phyloP scores from a whole-genome alignment of 495 filamentous ascomycete species.

The Lichina pygmaea region DNA sequence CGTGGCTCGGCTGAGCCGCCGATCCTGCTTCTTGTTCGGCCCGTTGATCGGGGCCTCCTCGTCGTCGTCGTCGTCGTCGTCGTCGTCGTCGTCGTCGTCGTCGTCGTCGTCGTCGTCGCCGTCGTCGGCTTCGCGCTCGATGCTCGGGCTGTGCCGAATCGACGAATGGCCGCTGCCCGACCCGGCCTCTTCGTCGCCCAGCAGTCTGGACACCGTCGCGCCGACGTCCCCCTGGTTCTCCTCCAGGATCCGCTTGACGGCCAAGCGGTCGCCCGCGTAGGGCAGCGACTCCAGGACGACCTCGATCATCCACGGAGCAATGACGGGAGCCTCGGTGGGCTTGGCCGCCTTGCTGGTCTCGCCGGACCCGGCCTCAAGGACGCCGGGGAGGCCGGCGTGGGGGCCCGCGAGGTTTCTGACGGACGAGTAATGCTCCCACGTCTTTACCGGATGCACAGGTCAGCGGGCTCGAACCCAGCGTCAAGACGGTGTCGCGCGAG shows the following conservation, averaged over 20 bases:
- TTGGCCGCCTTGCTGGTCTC: slow-evolving; percentile 14
- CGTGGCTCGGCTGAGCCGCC: slow-evolving; percentile 14
- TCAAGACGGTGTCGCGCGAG: no score
- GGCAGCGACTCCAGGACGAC: slow-evolving; percentile 28
- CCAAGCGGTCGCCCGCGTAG: slow-evolving; percentile 22
- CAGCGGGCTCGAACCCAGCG: no score
- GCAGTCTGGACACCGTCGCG: slow-evolving; percentile 26
- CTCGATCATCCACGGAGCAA: slow-evolving; percentile 35
- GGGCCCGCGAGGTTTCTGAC: slow-evolving; percentile 34
- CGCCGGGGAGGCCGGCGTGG: slow-evolving; percentile 25
- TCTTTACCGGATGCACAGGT: slow-evolving; percentile 10
- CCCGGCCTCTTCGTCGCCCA: slow-evolving; percentile 21
- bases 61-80: not conserved
- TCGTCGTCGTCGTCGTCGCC: not conserved
- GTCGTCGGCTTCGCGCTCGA: slow-evolving; percentile 14
- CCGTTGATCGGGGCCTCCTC: slow-evolving; percentile 12
- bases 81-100: not conserved
- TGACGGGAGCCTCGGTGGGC: slow-evolving; percentile 6
- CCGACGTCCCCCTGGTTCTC: slow-evolving; percentile 33
- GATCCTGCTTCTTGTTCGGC: slow-evolving; percentile 22
- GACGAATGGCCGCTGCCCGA: slow-evolving; percentile 9
- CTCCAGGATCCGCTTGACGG: slow-evolving; percentile 29
- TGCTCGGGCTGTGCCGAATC: slow-evolving; percentile 15
- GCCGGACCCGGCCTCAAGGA: slow-evolving; percentile 9
- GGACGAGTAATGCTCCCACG: slow-evolving; percentile 52